These are phyloP conservation scores for Phycomyces nitens DNA, from an alignment of 192 early-diverging fungal genomes.

Conservation along the genomic window DNA sequence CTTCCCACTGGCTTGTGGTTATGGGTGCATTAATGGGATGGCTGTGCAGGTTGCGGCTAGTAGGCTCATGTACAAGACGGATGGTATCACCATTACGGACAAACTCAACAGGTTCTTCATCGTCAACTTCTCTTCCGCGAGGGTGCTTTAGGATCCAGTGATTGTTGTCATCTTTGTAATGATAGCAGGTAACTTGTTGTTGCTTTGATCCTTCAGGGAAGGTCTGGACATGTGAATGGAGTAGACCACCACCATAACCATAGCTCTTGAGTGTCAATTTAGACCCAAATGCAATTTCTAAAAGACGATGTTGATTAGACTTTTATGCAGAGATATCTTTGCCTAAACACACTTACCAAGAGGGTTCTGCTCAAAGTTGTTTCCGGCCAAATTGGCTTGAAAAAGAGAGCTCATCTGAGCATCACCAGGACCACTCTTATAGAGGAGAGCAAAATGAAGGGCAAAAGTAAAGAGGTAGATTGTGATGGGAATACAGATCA, in stretches of 20 bases:
- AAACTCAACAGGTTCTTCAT: constrained; percentile 23
- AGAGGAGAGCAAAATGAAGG: constrained; percentile 88
- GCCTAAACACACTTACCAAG: constrained; percentile 48
- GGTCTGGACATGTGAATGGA: constrained; percentile 90
- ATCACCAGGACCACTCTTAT: constrained; percentile 82
- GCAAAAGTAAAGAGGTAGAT: constrained; percentile 85
- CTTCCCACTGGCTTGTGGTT: constrained; percentile 77
- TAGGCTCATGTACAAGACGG: constrained; percentile 74
- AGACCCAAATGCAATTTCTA: constrained; percentile 88
- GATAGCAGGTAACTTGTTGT: constrained; percentile 96
- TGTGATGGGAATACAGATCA: constrained; percentile 79
- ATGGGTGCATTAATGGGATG: constrained; percentile 76
- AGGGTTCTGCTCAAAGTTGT: constrained; percentile 74
- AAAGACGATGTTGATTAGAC: background rate
- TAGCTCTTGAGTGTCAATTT: constrained; percentile 82
- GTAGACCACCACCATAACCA: constrained; percentile 78
- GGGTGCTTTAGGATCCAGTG: constrained; percentile 67
- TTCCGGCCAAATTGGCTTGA: constrained; percentile 85
- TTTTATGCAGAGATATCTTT: background rate
- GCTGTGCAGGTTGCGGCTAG: constrained; percentile 80
- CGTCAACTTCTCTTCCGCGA: background rate
- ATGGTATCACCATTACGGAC: constrained; percentile 77
- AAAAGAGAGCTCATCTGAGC: constrained; percentile 98
- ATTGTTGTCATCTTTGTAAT: constrained; percentile 93
- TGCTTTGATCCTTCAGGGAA: constrained; percentile 89